Evolutionary conservation across 208 protist species (phyloP), one percentile per base, ranked within the genome.

Genomic region (Trypanosoma rangeli): DNA sequence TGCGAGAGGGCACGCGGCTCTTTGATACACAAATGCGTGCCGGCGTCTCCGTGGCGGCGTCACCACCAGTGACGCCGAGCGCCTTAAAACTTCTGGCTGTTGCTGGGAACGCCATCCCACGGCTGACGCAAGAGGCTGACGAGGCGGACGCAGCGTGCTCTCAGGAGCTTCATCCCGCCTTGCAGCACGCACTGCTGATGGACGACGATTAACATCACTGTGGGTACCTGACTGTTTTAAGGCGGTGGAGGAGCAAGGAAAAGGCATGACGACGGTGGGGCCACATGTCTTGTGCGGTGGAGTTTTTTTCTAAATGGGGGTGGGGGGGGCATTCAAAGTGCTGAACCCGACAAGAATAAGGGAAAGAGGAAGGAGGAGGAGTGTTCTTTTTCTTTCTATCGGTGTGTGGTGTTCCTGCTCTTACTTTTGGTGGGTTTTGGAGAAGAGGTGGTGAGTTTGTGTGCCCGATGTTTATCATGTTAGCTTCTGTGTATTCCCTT

Each of bases 161-260:
- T 0, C 20, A 55, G 12, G 20, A 22, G 39, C 49, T 26, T 18
- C 49, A 33, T 18, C 8, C 49, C 15, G 20, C 39, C 39, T 68
- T 61, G 12, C 69, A 68, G 64, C 62, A 52, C 13, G 29, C 57
- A 48, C 44, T 83, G 33, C 28, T 83, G 13, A 55, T 78, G 64
- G 78, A 83, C 37, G 72, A 75, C 35, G 78, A 78, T 13, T 64
- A 74, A 60, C 22, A 70, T 3, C 10, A 42, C 10, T 42, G 7
- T 13, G 37, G 10, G 37, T 10, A 42, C 10, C 10, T 55, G n/a
- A 10, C 8, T 55, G 13, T 55, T 55, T n/a, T 8, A 55, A 28
- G 50, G 7, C 5, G 7, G 5, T 20, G 13, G 63, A 46, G 60
- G 56, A 69, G 56, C 78, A 50, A 80, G 24, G 56, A 24, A 73